phyloP scores from a whole-genome alignment of 768 basidiomycete genomes.

The Boletus tomentosulus region DNA sequence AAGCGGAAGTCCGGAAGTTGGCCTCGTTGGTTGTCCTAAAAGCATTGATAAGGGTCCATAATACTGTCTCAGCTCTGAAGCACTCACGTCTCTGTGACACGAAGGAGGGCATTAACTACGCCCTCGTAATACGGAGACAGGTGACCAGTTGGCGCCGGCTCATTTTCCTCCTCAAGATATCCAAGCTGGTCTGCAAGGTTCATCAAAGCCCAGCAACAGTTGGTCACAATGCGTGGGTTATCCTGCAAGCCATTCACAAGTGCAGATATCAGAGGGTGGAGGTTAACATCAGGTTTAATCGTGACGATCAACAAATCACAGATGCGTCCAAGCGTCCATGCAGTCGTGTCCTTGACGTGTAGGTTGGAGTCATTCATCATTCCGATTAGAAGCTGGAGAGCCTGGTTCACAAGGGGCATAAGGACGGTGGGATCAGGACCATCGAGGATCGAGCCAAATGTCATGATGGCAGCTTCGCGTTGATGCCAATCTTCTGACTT shows the following conservation, averaged over 20 bases:
- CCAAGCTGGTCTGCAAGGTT: slow-evolving; percentile 91
- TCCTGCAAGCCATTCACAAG: slow-evolving; percentile 79
- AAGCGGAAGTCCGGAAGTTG: slow-evolving; percentile 92
- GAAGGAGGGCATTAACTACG: slow-evolving; percentile 77
- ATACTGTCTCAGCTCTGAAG: neutral
- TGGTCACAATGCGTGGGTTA: slow-evolving; percentile 80
- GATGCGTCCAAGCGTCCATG: slow-evolving; percentile 96
- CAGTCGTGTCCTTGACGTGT: slow-evolving; percentile 94
- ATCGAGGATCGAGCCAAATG: slow-evolving; percentile 95
- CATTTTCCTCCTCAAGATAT: slow-evolving; percentile 59
- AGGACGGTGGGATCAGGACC: slow-evolving; percentile 89
- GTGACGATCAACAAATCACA: slow-evolving; percentile 83
- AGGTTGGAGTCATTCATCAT: slow-evolving; percentile 88
- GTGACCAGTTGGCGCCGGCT: slow-evolving; percentile 52
- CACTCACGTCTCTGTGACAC: slow-evolving; percentile 80
- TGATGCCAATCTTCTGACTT: slow-evolving; percentile 88
- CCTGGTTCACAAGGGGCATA: slow-evolving; percentile 88
- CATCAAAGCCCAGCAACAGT: slow-evolving; percentile 96
- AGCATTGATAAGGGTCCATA: slow-evolving; percentile 10
- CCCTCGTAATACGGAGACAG: slow-evolving; percentile 88
- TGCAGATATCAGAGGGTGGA: slow-evolving; percentile 78
- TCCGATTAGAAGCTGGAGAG: slow-evolving; percentile 86
- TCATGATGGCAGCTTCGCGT: slow-evolving; percentile 97
- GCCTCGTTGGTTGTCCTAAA: slow-evolving; percentile 76
- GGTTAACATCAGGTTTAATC: slow-evolving; percentile 86